These are phyloP conservation scores for Carex pumila DNA, from an alignment of 176 grass and related monocot genomes.

Conservation along the genomic window DNA sequence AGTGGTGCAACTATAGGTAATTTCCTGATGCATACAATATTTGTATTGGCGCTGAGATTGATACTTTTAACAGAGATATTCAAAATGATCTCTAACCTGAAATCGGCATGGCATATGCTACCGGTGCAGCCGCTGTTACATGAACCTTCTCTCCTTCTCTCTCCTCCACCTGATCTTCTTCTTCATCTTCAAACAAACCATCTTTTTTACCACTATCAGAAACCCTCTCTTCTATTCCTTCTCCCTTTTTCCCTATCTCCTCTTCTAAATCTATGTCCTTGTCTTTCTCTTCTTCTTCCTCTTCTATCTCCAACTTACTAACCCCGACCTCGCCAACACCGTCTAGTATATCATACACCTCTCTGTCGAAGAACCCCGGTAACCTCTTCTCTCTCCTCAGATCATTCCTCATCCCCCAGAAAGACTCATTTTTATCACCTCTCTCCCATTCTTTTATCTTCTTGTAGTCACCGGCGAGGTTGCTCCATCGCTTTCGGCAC, in stretches of 20 bases:
- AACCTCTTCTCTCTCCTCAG: slow-evolving; percentile 64
- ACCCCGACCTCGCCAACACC: slow-evolving; percentile 19
- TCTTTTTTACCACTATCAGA: slow-evolving; percentile 31
- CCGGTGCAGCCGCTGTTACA: not conserved
- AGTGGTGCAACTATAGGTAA: not conserved
- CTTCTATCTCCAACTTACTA: slow-evolving; percentile 26
- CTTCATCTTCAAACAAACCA: slow-evolving; percentile 34
- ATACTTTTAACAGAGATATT: slow-evolving; percentile 27
- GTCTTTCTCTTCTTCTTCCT: slow-evolving; percentile 29
- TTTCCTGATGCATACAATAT: not conserved
- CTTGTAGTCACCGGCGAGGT: slow-evolving; percentile 94
- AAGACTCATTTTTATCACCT: slow-evolving; percentile 45
- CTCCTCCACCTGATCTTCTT: slow-evolving; percentile 24
- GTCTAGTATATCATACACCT: slow-evolving; percentile 89
- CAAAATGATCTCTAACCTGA: slow-evolving; percentile 45
- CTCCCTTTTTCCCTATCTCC: not conserved
- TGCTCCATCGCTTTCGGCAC: slow-evolving; percentile 97
- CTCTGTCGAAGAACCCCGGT: slow-evolving; percentile 89
- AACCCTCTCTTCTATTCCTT: slow-evolving; percentile 1
- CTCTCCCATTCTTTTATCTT: slow-evolving; percentile 99
- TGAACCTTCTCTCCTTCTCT: not conserved
- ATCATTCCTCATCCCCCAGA: slow-evolving; percentile 96
- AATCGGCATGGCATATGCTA: slow-evolving; percentile 1
- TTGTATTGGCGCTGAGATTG: not conserved
- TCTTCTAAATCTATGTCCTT: not conserved